Conservation (phyloP, 2,329 filamentous ascomycete species). For the Colletotrichum spaethianum region DNA sequence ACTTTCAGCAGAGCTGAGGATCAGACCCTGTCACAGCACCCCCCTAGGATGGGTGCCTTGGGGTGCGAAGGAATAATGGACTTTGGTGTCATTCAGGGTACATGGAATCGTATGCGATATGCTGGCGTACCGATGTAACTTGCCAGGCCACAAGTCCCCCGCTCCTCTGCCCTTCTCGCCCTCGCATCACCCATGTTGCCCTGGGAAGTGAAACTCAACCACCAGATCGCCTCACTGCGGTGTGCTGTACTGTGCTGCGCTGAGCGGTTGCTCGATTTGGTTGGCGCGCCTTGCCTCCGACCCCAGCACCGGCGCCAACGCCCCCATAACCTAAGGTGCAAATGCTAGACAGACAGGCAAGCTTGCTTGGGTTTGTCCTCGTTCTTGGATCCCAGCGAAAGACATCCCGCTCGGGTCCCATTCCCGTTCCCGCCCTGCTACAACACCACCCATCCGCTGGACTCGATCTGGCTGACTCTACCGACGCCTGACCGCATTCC, state of each 20-base stretch:
- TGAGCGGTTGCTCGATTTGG: conserved; percentile 17
- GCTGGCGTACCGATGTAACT: neutral
- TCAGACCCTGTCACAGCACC: conserved; percentile 35
- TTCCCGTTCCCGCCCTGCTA: conserved; percentile 39
- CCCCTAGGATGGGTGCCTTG: neutral
- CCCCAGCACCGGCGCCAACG: neutral
- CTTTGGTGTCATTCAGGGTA: conserved; percentile 5
- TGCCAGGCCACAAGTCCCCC: neutral
- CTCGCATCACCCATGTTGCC: conserved; percentile 6
- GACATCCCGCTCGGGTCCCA: conserved; percentile 38
- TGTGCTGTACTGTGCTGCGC: neutral
- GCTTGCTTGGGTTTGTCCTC: neutral
- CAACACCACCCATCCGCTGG: conserved; percentile 33
- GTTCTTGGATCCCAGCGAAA: conserved; percentile 36
- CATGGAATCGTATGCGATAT: neutral
- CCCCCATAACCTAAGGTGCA: neutral
- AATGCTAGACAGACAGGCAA: neutral
- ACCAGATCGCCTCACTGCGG: conserved; percentile 11
- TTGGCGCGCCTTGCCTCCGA: conserved; percentile 19
- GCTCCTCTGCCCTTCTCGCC: neutral
- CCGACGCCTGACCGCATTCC: conserved; percentile 35
- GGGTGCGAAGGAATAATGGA: neutral
- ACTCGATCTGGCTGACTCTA: conserved; percentile 26
- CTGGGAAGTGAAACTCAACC: conserved; percentile 32
- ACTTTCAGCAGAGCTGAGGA: conserved; percentile 31